Base-by-base conservation (phyloP, 371 early-diverging fungal species). In the Caulochytrium protostelioides region DNA sequence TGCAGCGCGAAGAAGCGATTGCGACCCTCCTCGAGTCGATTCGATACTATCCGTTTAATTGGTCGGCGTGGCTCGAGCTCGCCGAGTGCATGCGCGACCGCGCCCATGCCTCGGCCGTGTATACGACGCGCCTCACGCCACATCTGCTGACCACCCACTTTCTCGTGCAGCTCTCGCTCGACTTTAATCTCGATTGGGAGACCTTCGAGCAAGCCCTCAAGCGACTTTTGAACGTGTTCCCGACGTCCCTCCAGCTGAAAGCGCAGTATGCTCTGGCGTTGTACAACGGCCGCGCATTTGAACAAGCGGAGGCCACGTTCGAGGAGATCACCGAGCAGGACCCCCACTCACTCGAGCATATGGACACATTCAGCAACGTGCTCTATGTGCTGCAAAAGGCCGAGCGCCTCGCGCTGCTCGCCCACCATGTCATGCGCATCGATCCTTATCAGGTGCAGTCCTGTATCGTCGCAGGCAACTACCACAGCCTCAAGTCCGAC, bases 1-100 rank as follows among this genome's bases (percentile, higher is more conserved):
- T 9, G 7, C 25, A 9, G 9, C 9, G 25, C 25, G 29, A 30
- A 3, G 31, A 56, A 32, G 83, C 85, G 1, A 49, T 56, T n/a
- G 46, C 49, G 4, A 51, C 62, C 4, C 52, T 83, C 12, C 19
- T 79, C 8, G 46, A 65, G 36, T 78, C 87, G 4, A 49, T 86
- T 1, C 48, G 47, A 18, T 43, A 43, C 37, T 84, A 73, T 44
- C 76, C 72, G 19, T 82, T 59, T 52, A 83, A 84, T 47, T 86
- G 87, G 86, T 74, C 75, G 22, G 83, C 84, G n/a, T 89, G 90
- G 90, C 49, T 67, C 38, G 80, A 77, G 32, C 52, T 86, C 1
- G 69, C 57, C 5, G 30, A 30, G 18, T 14, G 7, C 7, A 30
- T 30, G 30, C 30, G 16, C 13, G 30, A 30, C 14, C 6, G 14